Evolutionary conservation across 768 basidiomycete species (phyloP).

Genomic region (Tulasnella sp.): DNA sequence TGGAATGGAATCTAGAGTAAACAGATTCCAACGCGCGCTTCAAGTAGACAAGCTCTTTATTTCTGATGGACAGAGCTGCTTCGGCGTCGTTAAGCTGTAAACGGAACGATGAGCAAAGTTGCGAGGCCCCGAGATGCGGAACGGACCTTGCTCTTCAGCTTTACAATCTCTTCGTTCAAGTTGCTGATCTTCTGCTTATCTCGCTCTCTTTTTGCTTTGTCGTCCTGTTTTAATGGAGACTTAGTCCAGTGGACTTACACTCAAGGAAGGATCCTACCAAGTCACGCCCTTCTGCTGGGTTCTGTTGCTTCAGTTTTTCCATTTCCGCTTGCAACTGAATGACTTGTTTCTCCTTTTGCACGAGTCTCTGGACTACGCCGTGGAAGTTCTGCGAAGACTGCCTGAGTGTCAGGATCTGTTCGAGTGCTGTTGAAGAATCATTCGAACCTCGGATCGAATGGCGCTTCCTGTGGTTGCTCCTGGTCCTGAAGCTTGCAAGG

Average conservation of each 20-base stretch:
- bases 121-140: not conserved
- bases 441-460: slow-evolving; percentile 12
- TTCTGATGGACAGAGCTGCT: slow-evolving; percentile 52
- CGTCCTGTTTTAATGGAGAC: slow-evolving; percentile 53
- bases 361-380: slow-evolving; percentile 76
- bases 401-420: not conserved
- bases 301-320: slow-evolving; percentile 61
- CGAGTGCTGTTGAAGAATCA: not conserved
- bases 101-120: not conserved
- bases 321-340: slow-evolving; percentile 72
- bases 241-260: not conserved
- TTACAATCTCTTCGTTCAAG: slow-evolving; percentile 73
- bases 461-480: slow-evolving; percentile 38
- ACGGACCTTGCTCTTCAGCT: slow-evolving; percentile 67
- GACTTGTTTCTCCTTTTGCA: slow-evolving; percentile 85
- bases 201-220: slow-evolving; percentile 73
- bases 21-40: slow-evolving; percentile 88
- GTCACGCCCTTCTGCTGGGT: slow-evolving; percentile 60
- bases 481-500: slow-evolving; percentile 49
- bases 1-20: slow-evolving; percentile 71
- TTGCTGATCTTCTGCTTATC: slow-evolving; percentile 72
- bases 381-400: slow-evolving; percentile 57
- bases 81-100: slow-evolving; percentile 61
- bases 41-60: slow-evolving; percentile 75
- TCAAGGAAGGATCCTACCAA: slow-evolving; percentile 51